Conservation (phyloP, 768 basidiomycete genomes). For the Astraeus odoratus region DNA sequence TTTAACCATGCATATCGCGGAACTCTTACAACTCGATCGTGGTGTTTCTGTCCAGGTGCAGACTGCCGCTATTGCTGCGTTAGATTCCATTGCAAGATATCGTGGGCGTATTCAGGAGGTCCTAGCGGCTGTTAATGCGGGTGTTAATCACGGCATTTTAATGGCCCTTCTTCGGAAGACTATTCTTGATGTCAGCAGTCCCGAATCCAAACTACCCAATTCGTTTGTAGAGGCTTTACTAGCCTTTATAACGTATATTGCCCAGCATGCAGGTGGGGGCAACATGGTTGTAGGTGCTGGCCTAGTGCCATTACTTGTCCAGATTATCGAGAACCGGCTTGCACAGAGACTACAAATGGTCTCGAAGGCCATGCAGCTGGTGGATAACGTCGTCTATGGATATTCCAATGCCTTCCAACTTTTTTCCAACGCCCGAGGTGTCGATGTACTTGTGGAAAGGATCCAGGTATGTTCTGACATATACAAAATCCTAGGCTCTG, state of each 20-base stretch:
- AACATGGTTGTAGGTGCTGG: slow-evolving; percentile 96
- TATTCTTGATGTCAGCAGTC: slow-evolving; percentile 61
- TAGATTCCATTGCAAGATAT: slow-evolving; percentile 87
- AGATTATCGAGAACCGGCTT: slow-evolving; percentile 75
- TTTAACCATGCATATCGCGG: slow-evolving; percentile 80
- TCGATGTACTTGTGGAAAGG: slow-evolving; percentile 77
- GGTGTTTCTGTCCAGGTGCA: slow-evolving; percentile 67
- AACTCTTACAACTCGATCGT: slow-evolving; percentile 77
- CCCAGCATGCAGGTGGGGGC: slow-evolving; percentile 77
- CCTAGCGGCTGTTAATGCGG: slow-evolving; percentile 84
- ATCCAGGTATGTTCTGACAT: slow-evolving; percentile 58
- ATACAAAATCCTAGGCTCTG: slow-evolving; percentile 5
- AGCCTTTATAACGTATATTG: slow-evolving; percentile 80
- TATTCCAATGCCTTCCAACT: slow-evolving; percentile 82
- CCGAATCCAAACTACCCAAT: slow-evolving; percentile 60
- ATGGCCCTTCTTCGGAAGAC: slow-evolving; percentile 85
- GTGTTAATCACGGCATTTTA: slow-evolving; percentile 91
- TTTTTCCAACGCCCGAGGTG: slow-evolving; percentile 79
- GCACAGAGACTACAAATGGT: slow-evolving; percentile 66
- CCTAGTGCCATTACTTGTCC: slow-evolving; percentile 80
- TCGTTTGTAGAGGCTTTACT: slow-evolving; percentile 80
- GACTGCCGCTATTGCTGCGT: slow-evolving; percentile 78
- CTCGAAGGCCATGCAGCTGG: slow-evolving; percentile 84
- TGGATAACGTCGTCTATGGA: slow-evolving; percentile 89
- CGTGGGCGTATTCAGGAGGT: slow-evolving; percentile 81